A percentile compares a stretch with the other conserved stretches of the same genome.
Conservation (phyloP, 768 basidiomycete species). For the Neoboletus brunneissimus region DNA sequence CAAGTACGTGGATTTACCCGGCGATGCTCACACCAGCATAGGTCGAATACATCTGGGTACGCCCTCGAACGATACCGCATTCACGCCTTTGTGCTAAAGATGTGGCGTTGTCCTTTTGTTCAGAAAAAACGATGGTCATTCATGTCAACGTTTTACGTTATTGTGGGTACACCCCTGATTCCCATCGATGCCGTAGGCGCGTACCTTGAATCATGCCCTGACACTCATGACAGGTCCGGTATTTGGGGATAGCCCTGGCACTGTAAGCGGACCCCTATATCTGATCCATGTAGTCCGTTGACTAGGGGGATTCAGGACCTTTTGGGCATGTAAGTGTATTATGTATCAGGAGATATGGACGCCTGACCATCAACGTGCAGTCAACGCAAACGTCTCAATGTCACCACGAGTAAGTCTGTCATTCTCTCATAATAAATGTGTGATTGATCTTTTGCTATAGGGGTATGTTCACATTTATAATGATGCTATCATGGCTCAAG, state of each 20-base stretch:
- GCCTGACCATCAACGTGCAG: slow-evolving; percentile 3
- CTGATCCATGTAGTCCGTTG: not conserved
- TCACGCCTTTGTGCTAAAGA: not conserved
- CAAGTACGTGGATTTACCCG: not conserved
- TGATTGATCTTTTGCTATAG: not conserved
- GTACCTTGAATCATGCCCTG: not conserved
- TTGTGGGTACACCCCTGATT: slow-evolving; percentile 3
- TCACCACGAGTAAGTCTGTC: slow-evolving; percentile 7
- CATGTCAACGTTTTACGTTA: slow-evolving; percentile 19
- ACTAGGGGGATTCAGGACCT: slow-evolving; percentile 2
- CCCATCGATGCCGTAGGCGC: not conserved
- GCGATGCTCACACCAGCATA: not conserved
- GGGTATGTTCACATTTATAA: slow-evolving; percentile 1
- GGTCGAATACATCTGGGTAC: slow-evolving; percentile 22
- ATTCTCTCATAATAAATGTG: not conserved
- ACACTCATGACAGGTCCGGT: slow-evolving; percentile 10
- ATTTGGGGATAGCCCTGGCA: slow-evolving; percentile 16
- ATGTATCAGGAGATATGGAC: not conserved
- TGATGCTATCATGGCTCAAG: not conserved
- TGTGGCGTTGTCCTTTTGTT: not conserved
- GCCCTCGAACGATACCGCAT: not conserved
- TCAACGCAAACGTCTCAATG: slow-evolving; percentile 19
- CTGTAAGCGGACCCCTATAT: slow-evolving; percentile 7
- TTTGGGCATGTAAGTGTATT: slow-evolving; percentile 14
- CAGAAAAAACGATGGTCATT: slow-evolving; percentile 10